phyloP scores from a whole-genome alignment of 805 yeast genomes.

The Yarrowia alimentaria region DNA sequence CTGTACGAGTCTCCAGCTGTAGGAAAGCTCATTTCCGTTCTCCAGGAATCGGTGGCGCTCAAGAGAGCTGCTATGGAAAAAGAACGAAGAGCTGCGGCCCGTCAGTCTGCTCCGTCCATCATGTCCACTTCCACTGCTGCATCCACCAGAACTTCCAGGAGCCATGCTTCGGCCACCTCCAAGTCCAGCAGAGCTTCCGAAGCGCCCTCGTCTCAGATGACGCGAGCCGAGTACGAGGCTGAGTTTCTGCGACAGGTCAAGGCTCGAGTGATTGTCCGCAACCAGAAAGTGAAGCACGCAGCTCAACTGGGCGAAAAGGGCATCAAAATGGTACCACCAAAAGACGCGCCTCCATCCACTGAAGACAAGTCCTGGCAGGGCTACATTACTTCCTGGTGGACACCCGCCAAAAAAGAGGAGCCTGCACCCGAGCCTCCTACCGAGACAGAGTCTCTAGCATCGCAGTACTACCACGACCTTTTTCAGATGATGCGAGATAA shows the following conservation, averaged over 20 bases:
- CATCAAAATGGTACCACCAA: background rate
- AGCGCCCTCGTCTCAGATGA: background rate
- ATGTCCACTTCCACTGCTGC: background rate
- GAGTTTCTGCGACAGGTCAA: conserved; percentile 1
- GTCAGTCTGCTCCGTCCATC: too few species aligned
- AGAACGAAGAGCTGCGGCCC: too few species aligned
- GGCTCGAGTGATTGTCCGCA: background rate
- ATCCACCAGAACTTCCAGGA: background rate
- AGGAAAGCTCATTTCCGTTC: conserved; percentile 8
- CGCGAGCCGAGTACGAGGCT: conserved; percentile 2
- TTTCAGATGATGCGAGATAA: conserved; percentile 19
- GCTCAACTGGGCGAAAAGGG: conserved; percentile 4
- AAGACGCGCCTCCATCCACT: background rate
- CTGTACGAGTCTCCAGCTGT: conserved; percentile 9
- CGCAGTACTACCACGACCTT: conserved; percentile 16
- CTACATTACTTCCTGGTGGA: conserved; percentile 1
- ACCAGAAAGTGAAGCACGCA: conserved; percentile 23
- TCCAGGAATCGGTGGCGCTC: conserved; percentile 2
- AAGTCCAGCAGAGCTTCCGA: too few species aligned
- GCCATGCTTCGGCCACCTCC: too few species aligned
- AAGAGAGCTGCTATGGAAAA: conserved; percentile 8
- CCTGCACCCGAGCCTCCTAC: background rate
- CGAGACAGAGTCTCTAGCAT: conserved; percentile 5
- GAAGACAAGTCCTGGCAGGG: conserved; percentile 1
- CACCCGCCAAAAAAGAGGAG: background rate